Conservation (phyloP, 805 yeast species). For the Myxozyma vanderwaltii region DNA sequence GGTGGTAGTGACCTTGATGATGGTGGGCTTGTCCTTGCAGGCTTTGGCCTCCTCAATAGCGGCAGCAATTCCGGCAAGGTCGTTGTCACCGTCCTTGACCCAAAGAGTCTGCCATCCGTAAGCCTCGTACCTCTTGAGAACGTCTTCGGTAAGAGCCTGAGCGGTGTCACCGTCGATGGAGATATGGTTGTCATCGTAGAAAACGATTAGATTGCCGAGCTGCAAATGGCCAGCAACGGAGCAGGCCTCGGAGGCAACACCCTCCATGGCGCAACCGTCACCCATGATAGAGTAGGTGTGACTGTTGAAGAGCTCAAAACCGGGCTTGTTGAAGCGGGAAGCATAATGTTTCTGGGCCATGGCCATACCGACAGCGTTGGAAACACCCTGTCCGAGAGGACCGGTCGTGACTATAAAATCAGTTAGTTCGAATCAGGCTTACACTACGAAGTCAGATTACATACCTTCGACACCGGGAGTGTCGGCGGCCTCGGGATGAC, state of each 20-base stretch:
- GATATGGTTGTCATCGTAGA: conserved; percentile 96
- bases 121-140: conserved; percentile 76
- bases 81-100: conserved; percentile 80
- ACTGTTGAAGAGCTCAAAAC: conserved; percentile 67
- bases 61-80: conserved; percentile 64
- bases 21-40: conserved; percentile 79
- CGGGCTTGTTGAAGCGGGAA: conserved; percentile 92
- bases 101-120: conserved; percentile 90
- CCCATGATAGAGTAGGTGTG: conserved; percentile 82
- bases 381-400: conserved; percentile 97
- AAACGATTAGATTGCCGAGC: conserved; percentile 88
- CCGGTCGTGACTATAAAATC: conserved; percentile 74
- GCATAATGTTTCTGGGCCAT: conserved; percentile 90
- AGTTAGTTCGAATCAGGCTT: not conserved
- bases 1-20: conserved; percentile 84
- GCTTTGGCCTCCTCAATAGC: conserved; percentile 84
- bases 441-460: not conserved
- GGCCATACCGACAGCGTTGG: conserved; percentile 95
- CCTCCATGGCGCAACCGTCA: conserved; percentile 98
- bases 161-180: conserved; percentile 93
- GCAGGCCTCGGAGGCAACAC: conserved; percentile 91
- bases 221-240: conserved; percentile 96
- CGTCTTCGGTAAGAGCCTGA: conserved; percentile 92
- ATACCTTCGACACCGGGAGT: conserved; percentile 85
- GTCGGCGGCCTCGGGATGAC: conserved; percentile 88